Evolutionary conservation across 2,329 filamentous ascomycete genomes (phyloP), one percentile per base, ranked within the genome.

Genomic region (Beauveria varroae): DNA sequence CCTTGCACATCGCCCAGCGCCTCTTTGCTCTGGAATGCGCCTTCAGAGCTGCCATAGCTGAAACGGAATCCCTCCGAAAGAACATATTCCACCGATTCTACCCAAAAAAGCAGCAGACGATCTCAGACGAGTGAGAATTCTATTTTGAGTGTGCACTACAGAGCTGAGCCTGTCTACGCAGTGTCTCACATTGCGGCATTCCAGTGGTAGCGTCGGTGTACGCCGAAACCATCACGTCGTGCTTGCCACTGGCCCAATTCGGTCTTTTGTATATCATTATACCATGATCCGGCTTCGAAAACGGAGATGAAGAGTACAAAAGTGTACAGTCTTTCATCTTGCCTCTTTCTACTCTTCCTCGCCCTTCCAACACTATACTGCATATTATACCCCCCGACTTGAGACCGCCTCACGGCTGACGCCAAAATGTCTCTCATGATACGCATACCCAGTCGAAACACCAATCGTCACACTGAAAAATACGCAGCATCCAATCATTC

Each of bases 391-490:
- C 24, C 2, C 22, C 10, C 30, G 30, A 34, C 30, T 12, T 12
- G 10, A 34, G 30, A 12, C 30, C 30, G 10, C 30, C 12, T 37
- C 24, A 34, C n/a, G 1, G 24, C 53, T 12, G 12, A 22, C 22
- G 44, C 44, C 20, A 57, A 43, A 50, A 59, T 59, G 57, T 59
- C 57, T 30, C 57, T 59, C 47, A 59, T 59, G 57, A 52, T 59
- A 26, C 57, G 37, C 46, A 51, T 59, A 3, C 57, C 57, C 18
- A 52, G 18, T 22, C 57, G 47, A 7, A 37, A 51, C 7, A 26
- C 22, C 24, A 16, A 51, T 40, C 46, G 12, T 24, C 47, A 40
- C 12, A 18, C 18, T 5, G 7, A 18, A 14, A 12, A 52, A 16
- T 30, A 44, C 37, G 34, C 47, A 12, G 20, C 22, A 18, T 28